These are phyloP conservation scores for Trametes coccinea DNA, from an alignment of 768 basidiomycete species.

Conservation along the genomic window DNA sequence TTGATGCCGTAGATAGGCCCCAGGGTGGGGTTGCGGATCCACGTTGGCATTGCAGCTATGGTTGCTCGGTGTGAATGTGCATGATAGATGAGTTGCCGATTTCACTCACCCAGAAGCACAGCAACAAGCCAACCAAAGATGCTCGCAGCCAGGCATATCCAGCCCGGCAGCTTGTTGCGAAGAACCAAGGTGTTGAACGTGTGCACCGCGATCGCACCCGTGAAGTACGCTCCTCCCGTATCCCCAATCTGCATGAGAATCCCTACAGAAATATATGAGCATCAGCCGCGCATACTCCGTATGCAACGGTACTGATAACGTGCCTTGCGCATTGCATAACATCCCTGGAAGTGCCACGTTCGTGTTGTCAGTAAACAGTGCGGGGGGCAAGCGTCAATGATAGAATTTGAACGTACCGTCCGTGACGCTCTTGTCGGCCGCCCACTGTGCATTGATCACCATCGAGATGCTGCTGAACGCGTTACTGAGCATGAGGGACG, in stretches of 20 bases:
- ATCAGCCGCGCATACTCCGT: not conserved
- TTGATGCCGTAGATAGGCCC: slow-evolving; percentile 51
- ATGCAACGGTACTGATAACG: not conserved
- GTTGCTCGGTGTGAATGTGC: not conserved
- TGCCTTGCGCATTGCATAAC: slow-evolving; percentile 64
- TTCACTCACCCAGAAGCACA: slow-evolving; percentile 47
- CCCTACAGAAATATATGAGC: slow-evolving; percentile 6
- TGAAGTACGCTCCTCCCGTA: slow-evolving; percentile 64
- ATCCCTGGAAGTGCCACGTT: slow-evolving; percentile 35
- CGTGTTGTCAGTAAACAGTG: not conserved
- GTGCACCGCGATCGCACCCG: slow-evolving; percentile 62
- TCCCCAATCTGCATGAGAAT: slow-evolving; percentile 60
- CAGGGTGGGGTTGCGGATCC: slow-evolving; percentile 38
- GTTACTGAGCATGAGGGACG: slow-evolving; percentile 61
- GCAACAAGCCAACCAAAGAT: slow-evolving; percentile 57
- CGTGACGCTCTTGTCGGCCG: slow-evolving; percentile 2
- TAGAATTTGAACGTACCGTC: slow-evolving; percentile 5
- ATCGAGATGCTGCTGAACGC: slow-evolving; percentile 53
- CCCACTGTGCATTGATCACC: slow-evolving; percentile 55
- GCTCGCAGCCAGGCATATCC: slow-evolving; percentile 46
- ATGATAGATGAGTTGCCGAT: not conserved
- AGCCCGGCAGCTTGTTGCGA: slow-evolving; percentile 49
- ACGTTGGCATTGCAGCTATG: slow-evolving; percentile 15
- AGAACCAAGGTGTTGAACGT: slow-evolving; percentile 68
- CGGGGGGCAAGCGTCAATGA: too few relatives aligned